Conservation (phyloP, 805 yeast genomes). For the Lipomyces orientalis region DNA sequence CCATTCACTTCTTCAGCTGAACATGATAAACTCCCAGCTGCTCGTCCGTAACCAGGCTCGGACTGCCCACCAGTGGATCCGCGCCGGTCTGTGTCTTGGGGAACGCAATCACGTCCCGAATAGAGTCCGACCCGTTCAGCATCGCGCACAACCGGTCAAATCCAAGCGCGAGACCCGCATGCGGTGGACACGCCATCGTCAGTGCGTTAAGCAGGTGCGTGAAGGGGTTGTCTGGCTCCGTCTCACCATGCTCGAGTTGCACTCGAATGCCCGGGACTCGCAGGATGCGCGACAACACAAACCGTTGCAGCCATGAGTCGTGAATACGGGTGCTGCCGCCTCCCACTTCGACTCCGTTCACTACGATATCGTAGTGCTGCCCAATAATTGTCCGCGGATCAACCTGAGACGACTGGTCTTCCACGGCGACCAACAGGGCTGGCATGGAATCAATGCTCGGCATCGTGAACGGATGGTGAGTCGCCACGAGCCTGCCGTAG, state of each 20-base stretch:
- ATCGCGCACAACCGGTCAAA: conserved; percentile 93
- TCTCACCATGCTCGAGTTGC: no score
- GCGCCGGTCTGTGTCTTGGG: conserved; percentile 90
- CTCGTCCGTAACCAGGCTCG: conserved; percentile 62
- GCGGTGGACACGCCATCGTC: conserved; percentile 95
- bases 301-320: conserved; percentile 77
- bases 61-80: conserved; percentile 88
- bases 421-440: conserved; percentile 44
- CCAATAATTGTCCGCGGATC: conserved; percentile 61
- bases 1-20: background rate
- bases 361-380: conserved; percentile 90
- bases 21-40: conserved; percentile 64
- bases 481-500: conserved; percentile 56
- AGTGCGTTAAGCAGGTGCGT: conserved; percentile 86
- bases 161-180: conserved; percentile 96
- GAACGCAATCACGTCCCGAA: conserved; percentile 93
- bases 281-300: conserved; percentile 68
- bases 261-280: conserved; percentile 49
- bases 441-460: conserved; percentile 68
- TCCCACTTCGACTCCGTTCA: conserved; percentile 94
- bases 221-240: conserved; percentile 65
- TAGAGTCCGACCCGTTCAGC: conserved; percentile 75
- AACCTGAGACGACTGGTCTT: background rate
- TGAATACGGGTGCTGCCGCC: conserved; percentile 98
- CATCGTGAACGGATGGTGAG: conserved; percentile 99